Conservation (phyloP, 192 early-diverging fungal genomes). For the Backusella luteola region DNA sequence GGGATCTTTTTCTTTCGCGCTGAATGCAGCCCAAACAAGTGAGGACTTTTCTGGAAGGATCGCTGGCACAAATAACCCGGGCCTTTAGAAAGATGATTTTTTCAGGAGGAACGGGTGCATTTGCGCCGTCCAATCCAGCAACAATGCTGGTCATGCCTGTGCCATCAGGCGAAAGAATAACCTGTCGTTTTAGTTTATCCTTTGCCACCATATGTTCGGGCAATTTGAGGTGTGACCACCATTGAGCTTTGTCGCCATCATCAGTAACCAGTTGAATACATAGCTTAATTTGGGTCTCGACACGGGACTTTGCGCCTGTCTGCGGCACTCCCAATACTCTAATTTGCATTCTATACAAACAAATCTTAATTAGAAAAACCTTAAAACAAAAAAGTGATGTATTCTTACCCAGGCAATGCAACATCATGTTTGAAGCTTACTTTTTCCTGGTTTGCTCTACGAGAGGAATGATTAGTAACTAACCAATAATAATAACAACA, state of each 20-base stretch:
- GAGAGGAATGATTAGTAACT: too few species aligned
- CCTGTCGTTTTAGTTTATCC: constrained; percentile 60
- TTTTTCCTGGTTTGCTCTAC: not conserved
- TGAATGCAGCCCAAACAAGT: constrained; percentile 83
- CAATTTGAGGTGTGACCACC: constrained; percentile 84
- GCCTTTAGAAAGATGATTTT: constrained; percentile 72
- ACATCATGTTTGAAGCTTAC: not conserved
- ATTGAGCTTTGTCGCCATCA: constrained; percentile 68
- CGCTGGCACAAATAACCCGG: constrained; percentile 82
- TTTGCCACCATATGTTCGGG: constrained; percentile 85
- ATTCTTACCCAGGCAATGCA: constrained; percentile 7
- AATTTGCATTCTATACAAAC: constrained; percentile 30
- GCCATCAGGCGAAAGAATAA: constrained; percentile 15
- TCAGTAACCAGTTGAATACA: constrained; percentile 80
- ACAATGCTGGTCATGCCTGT: not conserved
- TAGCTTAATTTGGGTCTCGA: constrained; percentile 94
- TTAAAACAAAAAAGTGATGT: not conserved
- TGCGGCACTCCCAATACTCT: constrained; percentile 45
- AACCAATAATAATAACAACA: too few species aligned
- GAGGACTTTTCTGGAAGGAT: constrained; percentile 70
- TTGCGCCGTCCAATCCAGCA: constrained; percentile 29
- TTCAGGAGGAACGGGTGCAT: constrained; percentile 5
- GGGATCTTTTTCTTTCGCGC: constrained; percentile 74
- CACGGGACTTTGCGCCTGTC: constrained; percentile 77
- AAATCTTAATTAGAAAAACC: not conserved